Conservation (phyloP, 202 grass and related monocot species). For the Elaeis oleifera region DNA sequence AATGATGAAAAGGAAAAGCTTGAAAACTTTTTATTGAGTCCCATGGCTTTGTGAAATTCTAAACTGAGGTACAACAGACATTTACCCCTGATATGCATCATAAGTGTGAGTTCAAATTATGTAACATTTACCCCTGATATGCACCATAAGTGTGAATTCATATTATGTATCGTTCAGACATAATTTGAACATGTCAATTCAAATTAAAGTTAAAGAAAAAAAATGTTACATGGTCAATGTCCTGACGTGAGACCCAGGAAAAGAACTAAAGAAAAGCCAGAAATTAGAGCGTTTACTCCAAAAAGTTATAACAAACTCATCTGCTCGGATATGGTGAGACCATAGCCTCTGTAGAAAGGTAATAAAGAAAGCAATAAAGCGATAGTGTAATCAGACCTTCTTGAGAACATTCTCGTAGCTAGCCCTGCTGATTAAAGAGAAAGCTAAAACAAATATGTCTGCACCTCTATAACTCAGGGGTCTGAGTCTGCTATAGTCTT, state of each 20-base stretch:
- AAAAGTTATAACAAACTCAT: no score
- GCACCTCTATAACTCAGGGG: slow-evolving; percentile 20
- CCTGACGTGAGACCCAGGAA: neutral
- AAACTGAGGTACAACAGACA: no score
- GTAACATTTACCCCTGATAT: no score
- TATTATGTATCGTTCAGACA: no score
- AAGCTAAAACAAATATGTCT: slow-evolving; percentile 21
- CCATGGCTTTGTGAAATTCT: no score
- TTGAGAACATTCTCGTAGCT: slow-evolving; percentile 25
- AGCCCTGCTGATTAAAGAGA: slow-evolving; percentile 19
- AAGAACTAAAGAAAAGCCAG: neutral
- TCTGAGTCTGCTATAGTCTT: slow-evolving; percentile 23
- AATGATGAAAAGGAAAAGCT: no score
- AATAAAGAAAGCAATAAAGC: neutral
- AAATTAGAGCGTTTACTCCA: slow-evolving; percentile 11
- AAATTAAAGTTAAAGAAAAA: neutral
- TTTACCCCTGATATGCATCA: no score
- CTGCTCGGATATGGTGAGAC: no score
- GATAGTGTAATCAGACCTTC: slow-evolving; percentile 1
- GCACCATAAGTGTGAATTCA: no score
- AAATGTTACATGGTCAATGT: neutral
- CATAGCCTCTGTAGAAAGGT: no score
- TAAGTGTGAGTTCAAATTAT: no score
- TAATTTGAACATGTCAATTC: neutral
- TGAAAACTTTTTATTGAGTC: no score